Percentiles rank a stretch among this genome's conserved stretches.
These are phyloP conservation scores for Botrytis cinerea DNA, from an alignment of 2,329 filamentous ascomycete genomes.

Conservation along the genomic window DNA sequence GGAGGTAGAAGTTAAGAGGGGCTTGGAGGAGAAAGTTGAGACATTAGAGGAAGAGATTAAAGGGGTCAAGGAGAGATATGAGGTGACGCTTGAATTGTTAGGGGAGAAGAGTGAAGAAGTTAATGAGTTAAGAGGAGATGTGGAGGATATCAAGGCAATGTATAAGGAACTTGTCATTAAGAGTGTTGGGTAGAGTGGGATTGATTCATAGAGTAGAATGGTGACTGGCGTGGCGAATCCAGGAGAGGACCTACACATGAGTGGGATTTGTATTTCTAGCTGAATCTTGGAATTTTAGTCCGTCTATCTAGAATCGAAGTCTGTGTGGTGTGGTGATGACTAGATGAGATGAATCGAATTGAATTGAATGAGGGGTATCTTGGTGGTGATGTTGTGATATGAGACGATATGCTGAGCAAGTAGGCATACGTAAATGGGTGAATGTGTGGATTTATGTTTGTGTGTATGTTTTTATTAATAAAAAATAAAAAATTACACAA, in stretches of 20 bases:
- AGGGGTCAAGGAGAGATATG: constrained; percentile 74
- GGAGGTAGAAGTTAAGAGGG: constrained; percentile 72
- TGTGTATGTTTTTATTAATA: not conserved
- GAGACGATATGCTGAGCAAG: no score
- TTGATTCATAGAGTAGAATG: not conserved
- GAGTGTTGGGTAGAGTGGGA: constrained; percentile 11
- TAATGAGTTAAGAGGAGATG: constrained; percentile 85
- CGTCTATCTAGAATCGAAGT: not conserved
- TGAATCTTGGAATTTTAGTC: not conserved
- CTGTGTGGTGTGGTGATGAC: no score
- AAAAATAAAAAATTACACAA: not conserved
- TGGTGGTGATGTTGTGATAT: not conserved
- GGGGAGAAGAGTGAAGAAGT: constrained; percentile 97
- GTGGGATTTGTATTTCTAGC: not conserved
- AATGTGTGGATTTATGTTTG: no score
- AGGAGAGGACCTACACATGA: not conserved
- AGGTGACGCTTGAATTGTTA: constrained; percentile 89
- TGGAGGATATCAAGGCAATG: constrained; percentile 92
- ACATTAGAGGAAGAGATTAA: constrained; percentile 68
- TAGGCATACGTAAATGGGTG: no score
- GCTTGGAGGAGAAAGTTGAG: constrained; percentile 59
- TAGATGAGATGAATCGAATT: not conserved
- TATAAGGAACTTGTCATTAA: constrained; percentile 78
- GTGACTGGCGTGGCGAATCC: not conserved
- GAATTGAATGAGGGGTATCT: not conserved